These are phyloP conservation scores for Sugiyamaella qingdaonensis DNA, from an alignment of 805 yeast genomes.

Conservation along the genomic window DNA sequence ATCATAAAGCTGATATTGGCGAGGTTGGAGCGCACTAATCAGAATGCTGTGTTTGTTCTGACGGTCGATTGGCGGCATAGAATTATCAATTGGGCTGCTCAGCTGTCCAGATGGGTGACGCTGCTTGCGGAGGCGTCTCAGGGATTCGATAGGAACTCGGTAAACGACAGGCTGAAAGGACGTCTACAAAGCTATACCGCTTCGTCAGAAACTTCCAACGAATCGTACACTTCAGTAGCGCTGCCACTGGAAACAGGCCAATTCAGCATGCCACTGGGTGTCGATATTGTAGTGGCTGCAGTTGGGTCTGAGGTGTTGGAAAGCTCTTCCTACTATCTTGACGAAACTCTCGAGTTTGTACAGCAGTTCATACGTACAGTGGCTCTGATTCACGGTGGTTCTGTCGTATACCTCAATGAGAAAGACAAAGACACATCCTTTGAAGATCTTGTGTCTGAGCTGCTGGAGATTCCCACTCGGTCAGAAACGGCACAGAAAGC, in stretches of 20 bases:
- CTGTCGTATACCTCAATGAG: conserved; percentile 11
- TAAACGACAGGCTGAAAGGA: conserved; percentile 2
- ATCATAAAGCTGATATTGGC: conserved; percentile 18
- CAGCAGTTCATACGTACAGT: conserved; percentile 30
- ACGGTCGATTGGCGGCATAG: conserved; percentile 18
- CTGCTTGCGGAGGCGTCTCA: conserved; percentile 15
- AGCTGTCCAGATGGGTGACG: conserved; percentile 19
- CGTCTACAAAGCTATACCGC: conserved; percentile 17
- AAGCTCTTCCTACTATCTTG: conserved; percentile 9
- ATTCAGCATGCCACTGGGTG: conserved; percentile 27
- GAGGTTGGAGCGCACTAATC: conserved; percentile 7
- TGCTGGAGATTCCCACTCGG: conserved; percentile 20
- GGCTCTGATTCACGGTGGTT: conserved; percentile 19
- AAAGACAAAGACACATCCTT: not conserved
- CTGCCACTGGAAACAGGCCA: conserved; percentile 30
- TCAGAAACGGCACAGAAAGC: conserved; percentile 17
- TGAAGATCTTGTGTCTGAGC: conserved; percentile 20
- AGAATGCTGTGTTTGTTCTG: conserved; percentile 9
- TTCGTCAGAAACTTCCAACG: conserved; percentile 4
- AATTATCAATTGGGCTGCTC: conserved; percentile 19
- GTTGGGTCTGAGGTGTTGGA: conserved; percentile 19
- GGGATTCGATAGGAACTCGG: conserved; percentile 7
- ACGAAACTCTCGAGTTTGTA: conserved; percentile 26
- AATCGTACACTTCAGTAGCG: conserved; percentile 13
- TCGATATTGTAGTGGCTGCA: conserved; percentile 24